Conservation (phyloP, 306 rosid genomes). For the Lagenaria siceraria region DNA sequence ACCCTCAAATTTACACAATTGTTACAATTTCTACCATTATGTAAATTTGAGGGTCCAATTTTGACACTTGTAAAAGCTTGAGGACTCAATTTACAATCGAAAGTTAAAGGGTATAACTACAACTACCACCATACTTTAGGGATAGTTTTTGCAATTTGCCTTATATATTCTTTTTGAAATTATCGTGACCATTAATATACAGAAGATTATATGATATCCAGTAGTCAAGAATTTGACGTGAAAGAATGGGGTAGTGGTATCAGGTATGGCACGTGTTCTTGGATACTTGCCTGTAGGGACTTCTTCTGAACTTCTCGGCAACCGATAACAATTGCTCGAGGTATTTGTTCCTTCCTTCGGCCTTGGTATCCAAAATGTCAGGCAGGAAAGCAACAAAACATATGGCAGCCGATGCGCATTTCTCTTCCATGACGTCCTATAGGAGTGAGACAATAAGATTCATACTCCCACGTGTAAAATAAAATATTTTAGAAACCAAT, state of each 20-base stretch:
- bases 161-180: neutral
- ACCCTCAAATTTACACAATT: no score
- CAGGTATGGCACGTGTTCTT: neutral
- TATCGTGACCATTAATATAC: neutral
- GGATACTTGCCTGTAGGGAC: slow-evolving; percentile 65
- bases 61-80: no score
- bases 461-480: neutral
- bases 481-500: neutral
- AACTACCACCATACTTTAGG: no score
- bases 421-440: slow-evolving; percentile 82
- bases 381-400: slow-evolving; percentile 96
- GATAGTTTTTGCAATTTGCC: no score
- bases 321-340: slow-evolving; percentile 65
- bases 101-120: no score
- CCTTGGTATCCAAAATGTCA: slow-evolving; percentile 93
- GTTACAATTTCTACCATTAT: no score
- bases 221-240: no score
- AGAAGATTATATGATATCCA: neutral
- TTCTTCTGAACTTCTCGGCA: slow-evolving; percentile 85
- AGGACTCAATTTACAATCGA: no score
- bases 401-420: slow-evolving; percentile 88
- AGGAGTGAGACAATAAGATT: slow-evolving; percentile 6
- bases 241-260: neutral
- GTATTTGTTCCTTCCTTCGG: slow-evolving; percentile 87
- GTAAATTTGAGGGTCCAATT: no score